Evolutionary conservation across 1,139 yeast species (phyloP), one percentile per base, ranked within the genome.

Genomic region (Taphrina betulina): DNA sequence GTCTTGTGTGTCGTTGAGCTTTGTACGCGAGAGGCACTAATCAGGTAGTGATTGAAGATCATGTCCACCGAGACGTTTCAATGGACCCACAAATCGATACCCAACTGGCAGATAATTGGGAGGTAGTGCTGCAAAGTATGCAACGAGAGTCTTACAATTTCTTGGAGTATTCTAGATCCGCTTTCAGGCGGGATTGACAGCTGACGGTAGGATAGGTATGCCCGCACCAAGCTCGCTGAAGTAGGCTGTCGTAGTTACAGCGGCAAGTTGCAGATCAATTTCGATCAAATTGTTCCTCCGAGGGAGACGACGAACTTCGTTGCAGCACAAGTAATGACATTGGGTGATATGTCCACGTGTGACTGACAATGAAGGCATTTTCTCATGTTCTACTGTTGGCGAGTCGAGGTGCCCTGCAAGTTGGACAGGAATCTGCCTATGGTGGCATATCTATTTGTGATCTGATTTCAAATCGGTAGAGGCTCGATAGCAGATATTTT

Each of bases 311-410:
- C 58, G 5, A 40, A 48, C 8, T 35, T 48, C 14, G 57, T 59
- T 5, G 62, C 62, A 3, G 54, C 62, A 1, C 54, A 50, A 28
- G 48, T 31, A 14, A 4, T 26, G 10, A 7, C 31, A 12, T 12
- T 7, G 31, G 12, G 10, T 7, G 10, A 26, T 26, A 12, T 26
- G 12, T 7, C 31, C 12, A 12, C 31, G 31, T 12, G 31, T 7
- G 14, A 7, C 14, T 14, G 7, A 5, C n/a, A 7, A 14, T 14
- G 10, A 53, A 57, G 41, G 62, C 58, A 2, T 34, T 60, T 8
- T 36, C 57, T 41, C 62, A 59, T 33, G 50, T 59, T 5, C 41
- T 60, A 12, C 12, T 59, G n/a, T 46, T 60, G 8, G 58, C 60
- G n/a, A 36, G 54, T n/a, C 51, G 35, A 1, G 62, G 61, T 1